Evolutionary conservation across 441 rosid genomes (phyloP).

Genomic region (Raphanus hybrid): DNA sequence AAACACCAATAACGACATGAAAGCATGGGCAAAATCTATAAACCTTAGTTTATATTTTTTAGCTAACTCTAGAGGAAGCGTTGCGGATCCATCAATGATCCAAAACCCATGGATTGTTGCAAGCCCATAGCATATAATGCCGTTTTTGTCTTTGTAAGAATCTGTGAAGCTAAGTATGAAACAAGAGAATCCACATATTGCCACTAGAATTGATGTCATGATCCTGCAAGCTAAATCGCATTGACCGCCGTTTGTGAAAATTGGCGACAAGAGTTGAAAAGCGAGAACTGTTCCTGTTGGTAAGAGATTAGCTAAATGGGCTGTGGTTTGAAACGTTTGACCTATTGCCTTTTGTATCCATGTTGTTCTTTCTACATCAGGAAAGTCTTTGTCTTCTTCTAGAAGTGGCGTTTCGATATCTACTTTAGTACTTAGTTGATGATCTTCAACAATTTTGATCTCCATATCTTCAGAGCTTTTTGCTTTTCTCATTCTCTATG

Average conservation of each 20-base stretch:
- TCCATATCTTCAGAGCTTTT: not conserved
- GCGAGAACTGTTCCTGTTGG: slow-evolving; percentile 93
- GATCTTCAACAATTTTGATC: slow-evolving; percentile 12
- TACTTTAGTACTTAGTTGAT: slow-evolving; percentile 18
- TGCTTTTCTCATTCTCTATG: not conserved
- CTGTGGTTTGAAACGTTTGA: slow-evolving; percentile 87
- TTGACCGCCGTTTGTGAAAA: slow-evolving; percentile 71
- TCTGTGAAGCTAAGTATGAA: slow-evolving; percentile 78
- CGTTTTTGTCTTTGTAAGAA: slow-evolving; percentile 71
- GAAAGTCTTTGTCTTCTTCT: slow-evolving; percentile 36
- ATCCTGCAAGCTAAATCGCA: slow-evolving; percentile 63
- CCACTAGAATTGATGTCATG: slow-evolving; percentile 63
- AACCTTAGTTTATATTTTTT: slow-evolving; percentile 53
- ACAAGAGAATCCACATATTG: slow-evolving; percentile 71
- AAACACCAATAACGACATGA: slow-evolving; percentile 74
- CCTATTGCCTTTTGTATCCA: slow-evolving; percentile 72
- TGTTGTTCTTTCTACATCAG: slow-evolving; percentile 47
- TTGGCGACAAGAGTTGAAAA: slow-evolving; percentile 80
- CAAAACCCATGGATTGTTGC: slow-evolving; percentile 70
- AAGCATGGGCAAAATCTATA: slow-evolving; percentile 76
- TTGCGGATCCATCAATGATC: slow-evolving; percentile 66
- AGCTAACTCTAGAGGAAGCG: slow-evolving; percentile 57
- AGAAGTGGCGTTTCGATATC: slow-evolving; percentile 37
- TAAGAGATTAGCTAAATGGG: slow-evolving; percentile 80
- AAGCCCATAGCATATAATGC: slow-evolving; percentile 71